Conservation (phyloP, 148 eudicot genomes). For the Talinum fruticosum region DNA sequence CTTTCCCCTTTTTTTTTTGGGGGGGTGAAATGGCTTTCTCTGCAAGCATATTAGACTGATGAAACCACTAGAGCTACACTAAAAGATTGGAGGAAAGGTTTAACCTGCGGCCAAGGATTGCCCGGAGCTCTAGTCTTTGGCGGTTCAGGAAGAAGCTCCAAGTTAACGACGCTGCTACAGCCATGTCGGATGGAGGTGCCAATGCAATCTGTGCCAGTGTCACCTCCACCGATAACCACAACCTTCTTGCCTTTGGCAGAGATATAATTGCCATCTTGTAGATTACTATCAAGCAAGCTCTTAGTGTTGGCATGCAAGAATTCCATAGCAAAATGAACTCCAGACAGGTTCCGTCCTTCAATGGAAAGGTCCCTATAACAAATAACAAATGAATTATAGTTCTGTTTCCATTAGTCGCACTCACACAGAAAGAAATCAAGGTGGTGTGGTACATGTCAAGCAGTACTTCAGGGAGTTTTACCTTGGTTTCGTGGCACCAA, state of each 20-base stretch:
- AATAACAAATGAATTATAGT: neutral
- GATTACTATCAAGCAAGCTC: slow-evolving; percentile 93
- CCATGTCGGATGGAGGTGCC: slow-evolving; percentile 99
- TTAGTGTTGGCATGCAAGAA: slow-evolving; percentile 97
- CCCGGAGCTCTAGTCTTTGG: slow-evolving; percentile 87
- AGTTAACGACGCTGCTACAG: slow-evolving; percentile 63
- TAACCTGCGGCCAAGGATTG: slow-evolving; percentile 99
- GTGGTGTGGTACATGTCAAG: neutral
- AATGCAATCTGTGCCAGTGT: slow-evolving; percentile 97
- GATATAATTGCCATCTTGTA: slow-evolving; percentile 80
- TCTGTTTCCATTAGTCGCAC: neutral
- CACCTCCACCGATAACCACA: slow-evolving; percentile 99
- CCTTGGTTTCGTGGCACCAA: slow-evolving; percentile 98
- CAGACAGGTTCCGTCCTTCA: slow-evolving; percentile 85
- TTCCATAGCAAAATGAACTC: slow-evolving; percentile 96
- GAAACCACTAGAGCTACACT: no score
- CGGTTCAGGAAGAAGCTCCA: slow-evolving; percentile 96
- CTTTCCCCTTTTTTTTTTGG: no score
- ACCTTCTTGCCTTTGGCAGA: slow-evolving; percentile 98
- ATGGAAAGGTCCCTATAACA: slow-evolving; percentile 83
- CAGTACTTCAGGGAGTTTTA: slow-evolving; percentile 8
- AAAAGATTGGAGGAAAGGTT: neutral
- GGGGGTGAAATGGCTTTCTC: no score
- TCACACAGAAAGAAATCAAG: neutral
- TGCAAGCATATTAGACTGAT: no score